These are phyloP conservation scores for Plantago major DNA, from an alignment of 257 asterid genomes.

Conservation along the genomic window DNA sequence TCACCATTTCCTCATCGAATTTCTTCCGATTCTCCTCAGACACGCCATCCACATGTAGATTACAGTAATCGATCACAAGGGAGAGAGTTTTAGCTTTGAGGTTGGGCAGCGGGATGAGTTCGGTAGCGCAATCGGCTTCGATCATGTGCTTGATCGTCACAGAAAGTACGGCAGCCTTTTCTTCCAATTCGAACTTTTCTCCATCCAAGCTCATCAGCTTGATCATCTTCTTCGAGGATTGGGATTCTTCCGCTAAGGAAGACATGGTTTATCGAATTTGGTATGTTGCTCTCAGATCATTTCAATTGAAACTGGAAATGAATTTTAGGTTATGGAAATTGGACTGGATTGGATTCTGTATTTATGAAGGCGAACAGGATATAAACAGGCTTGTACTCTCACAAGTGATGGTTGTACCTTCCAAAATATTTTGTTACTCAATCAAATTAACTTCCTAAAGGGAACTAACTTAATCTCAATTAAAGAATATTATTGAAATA, in stretches of 20 bases:
- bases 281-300: no score
- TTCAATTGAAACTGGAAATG: no score
- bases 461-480: no score
- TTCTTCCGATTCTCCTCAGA: constrained; percentile 42
- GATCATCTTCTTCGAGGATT: constrained; percentile 34
- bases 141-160: constrained; percentile 59
- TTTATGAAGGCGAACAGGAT: no score
- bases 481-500: no score
- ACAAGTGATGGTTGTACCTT: no score
- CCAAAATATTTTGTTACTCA: no score
- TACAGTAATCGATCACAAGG: constrained; percentile 61
- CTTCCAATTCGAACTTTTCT: constrained; percentile 43
- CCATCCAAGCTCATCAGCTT: constrained; percentile 49
- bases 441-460: no score
- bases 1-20: constrained; percentile 45
- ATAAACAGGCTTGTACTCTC: no score
- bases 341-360: no score
- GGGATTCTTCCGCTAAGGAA: constrained; percentile 27
- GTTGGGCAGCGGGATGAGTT: constrained; percentile 49
- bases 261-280: background rate
- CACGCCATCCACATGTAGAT: constrained; percentile 42
- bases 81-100: constrained; percentile 48
- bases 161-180: constrained; percentile 41
- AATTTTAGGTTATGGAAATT: no score
- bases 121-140: constrained; percentile 61